phyloP scores from a whole-genome alignment of 345 rosid genomes.

The Rubroshorea leprosula region DNA sequence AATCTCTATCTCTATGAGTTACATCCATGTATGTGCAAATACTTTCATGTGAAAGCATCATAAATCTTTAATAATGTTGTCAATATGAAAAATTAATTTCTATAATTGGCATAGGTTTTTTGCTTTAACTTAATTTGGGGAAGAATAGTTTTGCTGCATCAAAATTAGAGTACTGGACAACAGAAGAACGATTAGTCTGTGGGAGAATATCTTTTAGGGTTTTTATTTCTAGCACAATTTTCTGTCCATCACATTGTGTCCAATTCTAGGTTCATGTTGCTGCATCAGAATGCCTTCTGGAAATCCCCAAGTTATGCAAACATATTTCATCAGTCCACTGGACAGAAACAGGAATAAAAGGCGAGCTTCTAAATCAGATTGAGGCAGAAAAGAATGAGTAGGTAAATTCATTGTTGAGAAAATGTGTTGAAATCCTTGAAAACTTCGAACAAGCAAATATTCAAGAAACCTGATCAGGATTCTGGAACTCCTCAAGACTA shows the following conservation, averaged over 20 bases:
- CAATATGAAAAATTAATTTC: no score
- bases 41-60: neutral
- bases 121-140: no score
- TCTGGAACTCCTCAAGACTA: no score
- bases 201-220: neutral
- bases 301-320: slow-evolving; percentile 33
- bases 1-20: no score
- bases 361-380: slow-evolving; percentile 44
- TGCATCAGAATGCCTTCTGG: slow-evolving; percentile 77
- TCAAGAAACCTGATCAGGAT: neutral
- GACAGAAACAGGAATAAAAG: slow-evolving; percentile 34
- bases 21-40: no score
- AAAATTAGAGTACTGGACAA: no score
- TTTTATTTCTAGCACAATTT: neutral
- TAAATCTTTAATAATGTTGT: no score
- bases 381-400: slow-evolving; percentile 75
- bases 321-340: slow-evolving; percentile 29
- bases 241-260: no score
- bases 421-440: slow-evolving; percentile 52
- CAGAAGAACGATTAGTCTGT: no score
- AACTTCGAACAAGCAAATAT: slow-evolving; percentile 17
- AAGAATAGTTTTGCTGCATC: no score
- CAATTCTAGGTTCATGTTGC: slow-evolving; percentile 61
- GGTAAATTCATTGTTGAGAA: slow-evolving; percentile 60
- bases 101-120: no score